Evolutionary conservation across 257 asterid genomes (phyloP).

Genomic region (Primulina tabacum): DNA sequence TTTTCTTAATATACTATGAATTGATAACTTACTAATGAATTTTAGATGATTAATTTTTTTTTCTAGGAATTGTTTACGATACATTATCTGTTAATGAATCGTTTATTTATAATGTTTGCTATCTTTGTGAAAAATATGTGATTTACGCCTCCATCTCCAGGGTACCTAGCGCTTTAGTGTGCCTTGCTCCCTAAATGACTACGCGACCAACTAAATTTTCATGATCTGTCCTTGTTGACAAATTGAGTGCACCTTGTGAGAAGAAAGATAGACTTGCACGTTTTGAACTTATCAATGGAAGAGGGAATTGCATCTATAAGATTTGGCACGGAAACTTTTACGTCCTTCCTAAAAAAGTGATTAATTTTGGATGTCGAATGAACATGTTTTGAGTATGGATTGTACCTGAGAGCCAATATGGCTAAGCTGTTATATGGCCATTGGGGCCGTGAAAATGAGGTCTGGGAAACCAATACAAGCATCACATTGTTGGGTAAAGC

Average conservation of each 20-base stretch:
- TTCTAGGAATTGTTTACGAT: no score
- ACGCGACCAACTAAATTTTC: no score
- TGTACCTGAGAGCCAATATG: background rate
- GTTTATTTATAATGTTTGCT: no score
- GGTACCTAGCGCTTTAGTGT: no score
- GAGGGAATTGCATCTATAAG: background rate
- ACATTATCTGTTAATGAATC: no score
- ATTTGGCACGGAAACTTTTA: background rate
- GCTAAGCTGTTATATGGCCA: no score
- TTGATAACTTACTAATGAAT: no score
- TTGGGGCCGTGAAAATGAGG: background rate
- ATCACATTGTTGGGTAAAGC: background rate
- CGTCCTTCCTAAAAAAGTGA: background rate
- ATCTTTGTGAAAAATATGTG: no score
- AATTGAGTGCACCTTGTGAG: background rate
- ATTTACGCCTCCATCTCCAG: no score
- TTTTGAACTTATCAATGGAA: background rate
- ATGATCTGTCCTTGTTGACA: background rate
- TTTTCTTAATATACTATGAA: no score
- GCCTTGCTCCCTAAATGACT: no score
- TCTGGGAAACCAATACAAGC: background rate
- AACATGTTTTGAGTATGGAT: background rate
- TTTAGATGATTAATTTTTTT: no score
- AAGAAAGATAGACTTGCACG: constrained; percentile 2
- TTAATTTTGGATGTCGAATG: background rate